Evolutionary conservation across 257 asterid species (phyloP), one percentile per base, ranked within the genome.

Genomic region (Agastache rugosa): DNA sequence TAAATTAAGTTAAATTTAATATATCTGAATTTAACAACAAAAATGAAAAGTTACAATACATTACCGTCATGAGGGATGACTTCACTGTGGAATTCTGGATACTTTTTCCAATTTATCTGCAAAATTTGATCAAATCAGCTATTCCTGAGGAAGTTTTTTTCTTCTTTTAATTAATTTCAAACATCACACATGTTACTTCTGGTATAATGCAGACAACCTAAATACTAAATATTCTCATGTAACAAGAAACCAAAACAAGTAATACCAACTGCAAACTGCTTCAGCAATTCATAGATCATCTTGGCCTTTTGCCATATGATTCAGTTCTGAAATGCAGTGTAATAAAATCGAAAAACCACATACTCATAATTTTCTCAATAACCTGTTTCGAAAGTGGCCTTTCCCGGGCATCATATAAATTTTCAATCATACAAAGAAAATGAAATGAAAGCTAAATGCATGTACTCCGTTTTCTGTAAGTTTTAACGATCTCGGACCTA

Each of bases 21-120:
- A 17, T 42, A 16, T 17, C 5, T 6, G 12, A 63, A 16, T 11
- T 66, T 62, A 16, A 45, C 17, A 65, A 45, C 62, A 65, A 11
- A 8, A 27, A 8, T 34, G 25, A 70, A 51, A 75, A 64, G 42
- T 55, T 72, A 63, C n/a, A 45, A 60, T 61, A 55, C 37, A 56
- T 75, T 76, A 82, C 84, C 87, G 0, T 82, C 64, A 15, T 29
- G 73, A 39, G 80, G 72, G 6, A 29, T 47, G 63, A 69, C 44
- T 20, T 69, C 15, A 48, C 62, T 50, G 62, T 78, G 85, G 77
- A 84, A 82, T 75, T 86, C 91, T 3, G 91, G 87, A 82, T 86
- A 84, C 22, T 63, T 67, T 79, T 50, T 78, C 89, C 88, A 84
- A 82, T 84, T 86, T 73, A 86, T 78, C 91, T 86, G 84, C 81